Conservation (phyloP, 371 early-diverging fungal genomes). For the Zopfochytrium polystomum region DNA sequence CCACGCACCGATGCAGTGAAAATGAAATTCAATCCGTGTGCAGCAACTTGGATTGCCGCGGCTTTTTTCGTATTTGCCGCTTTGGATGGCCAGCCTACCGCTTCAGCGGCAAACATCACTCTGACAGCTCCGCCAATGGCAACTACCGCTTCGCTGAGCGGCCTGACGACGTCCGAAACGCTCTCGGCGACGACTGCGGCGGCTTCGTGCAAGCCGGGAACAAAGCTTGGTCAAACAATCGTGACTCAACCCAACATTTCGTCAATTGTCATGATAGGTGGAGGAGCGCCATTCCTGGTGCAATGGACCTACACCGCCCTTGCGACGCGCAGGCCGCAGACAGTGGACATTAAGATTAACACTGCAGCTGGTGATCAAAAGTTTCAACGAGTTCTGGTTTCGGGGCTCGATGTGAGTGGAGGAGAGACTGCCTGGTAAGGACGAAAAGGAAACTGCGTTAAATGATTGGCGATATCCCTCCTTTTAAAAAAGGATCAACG, state of each 20-base stretch:
- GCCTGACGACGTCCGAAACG: too few species aligned
- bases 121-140: too few species aligned
- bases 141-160: too few species aligned
- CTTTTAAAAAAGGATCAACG: too few species aligned
- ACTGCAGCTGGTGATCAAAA: background rate
- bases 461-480: too few species aligned
- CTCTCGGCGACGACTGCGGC: background rate
- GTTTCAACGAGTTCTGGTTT: background rate
- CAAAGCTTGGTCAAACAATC: conserved; percentile 11
- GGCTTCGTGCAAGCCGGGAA: conserved; percentile 17
- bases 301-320: conserved; percentile 15
- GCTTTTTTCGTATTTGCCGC: too few species aligned
- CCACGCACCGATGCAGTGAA: too few species aligned
- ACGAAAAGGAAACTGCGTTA: too few species aligned
- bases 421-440: conserved; percentile 22
- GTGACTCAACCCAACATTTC: conserved; percentile 20
- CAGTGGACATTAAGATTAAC: conserved; percentile 18
- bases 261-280: conserved; percentile 12
- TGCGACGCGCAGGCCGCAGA: conserved; percentile 12
- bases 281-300: background rate
- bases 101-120: too few species aligned
- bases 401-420: conserved; percentile 9
- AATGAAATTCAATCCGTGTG: too few species aligned
- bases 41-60: too few species aligned
- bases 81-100: too few species aligned